Base-by-base conservation (phyloP, 768 basidiomycete species). In the Roridomyces roridus region DNA sequence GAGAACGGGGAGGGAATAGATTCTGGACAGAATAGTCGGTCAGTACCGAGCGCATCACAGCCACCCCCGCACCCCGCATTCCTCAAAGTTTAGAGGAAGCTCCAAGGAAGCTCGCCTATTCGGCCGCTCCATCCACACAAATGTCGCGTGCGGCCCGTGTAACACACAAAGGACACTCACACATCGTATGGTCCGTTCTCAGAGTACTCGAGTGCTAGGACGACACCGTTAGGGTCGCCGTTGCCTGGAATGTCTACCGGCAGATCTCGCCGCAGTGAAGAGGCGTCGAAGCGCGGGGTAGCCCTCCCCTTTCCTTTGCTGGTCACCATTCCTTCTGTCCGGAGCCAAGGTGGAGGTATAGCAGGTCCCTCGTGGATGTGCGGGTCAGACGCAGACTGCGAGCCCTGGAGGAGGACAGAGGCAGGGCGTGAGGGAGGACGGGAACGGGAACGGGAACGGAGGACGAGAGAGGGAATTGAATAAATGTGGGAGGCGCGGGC, bases 1-100 rank as follows among this genome's bases (percentile, higher is more conserved):
- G 18, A 65, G 70, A 5, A 88, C 73, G 4, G 84, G 77, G n/a
- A 90, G 69, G 2, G 85, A 85, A 67, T 92, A 92, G 5, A 82
- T 78, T 24, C 90, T 92, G 64, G 2, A 39, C 25, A 35, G 18
- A 47, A 44, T 28, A 14, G n/a, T n/a, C n/a, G n/a, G n/a, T n/a
- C n/a, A n/a, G n/a, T n/a, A n/a, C n/a, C n/a, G n/a, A 39, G 31
- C 29, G 41, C 44, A 31, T 53, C n/a, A 40, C 26, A 40, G 29
- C 24, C 18, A 25, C 23, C 21, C 36, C 56, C 39, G 21, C 11
- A 34, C 7, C 15, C 11, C 15, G 31, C 31, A 15, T 10, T 34
- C 11, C n/a, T n/a, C n/a, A n/a, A n/a, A n/a, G n/a, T n/a, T n/a
- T n/a, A n/a, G n/a, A n/a, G n/a, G n/a, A n/a, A n/a, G n/a, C n/a